These are phyloP conservation scores for Moesziomyces sp. DNA, from an alignment of 1,284 basidiomycete genomes.

Conservation along the genomic window DNA sequence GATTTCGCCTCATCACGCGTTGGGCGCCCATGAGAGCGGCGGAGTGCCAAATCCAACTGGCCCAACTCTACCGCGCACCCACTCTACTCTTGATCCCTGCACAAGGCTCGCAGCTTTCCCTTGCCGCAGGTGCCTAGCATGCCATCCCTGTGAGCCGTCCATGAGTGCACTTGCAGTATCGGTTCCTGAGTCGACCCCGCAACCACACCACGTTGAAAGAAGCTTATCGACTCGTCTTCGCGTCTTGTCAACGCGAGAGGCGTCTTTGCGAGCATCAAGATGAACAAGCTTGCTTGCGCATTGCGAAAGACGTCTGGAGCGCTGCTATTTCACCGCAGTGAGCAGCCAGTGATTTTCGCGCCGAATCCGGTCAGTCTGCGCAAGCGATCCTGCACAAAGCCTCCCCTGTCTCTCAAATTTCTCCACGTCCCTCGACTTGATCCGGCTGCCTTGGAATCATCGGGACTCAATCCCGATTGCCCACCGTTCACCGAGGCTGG, in stretches of 20 bases:
- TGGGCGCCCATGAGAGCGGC: not conserved
- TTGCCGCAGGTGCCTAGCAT: not conserved
- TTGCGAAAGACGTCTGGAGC: too few relatives aligned
- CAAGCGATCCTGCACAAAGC: not conserved
- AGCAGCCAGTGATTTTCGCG: not conserved
- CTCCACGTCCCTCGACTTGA: too few relatives aligned
- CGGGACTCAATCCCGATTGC: too few relatives aligned
- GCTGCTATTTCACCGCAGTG: too few relatives aligned
- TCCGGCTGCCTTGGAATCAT: too few relatives aligned
- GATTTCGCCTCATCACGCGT: conserved; percentile 2
- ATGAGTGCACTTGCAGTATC: too few relatives aligned
- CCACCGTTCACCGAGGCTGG: too few relatives aligned
- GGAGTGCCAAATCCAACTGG: not conserved
- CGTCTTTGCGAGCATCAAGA: too few relatives aligned
- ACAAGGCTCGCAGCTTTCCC: conserved; percentile 6
- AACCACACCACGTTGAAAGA: too few relatives aligned
- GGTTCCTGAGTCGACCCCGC: not conserved
- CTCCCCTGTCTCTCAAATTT: not conserved
- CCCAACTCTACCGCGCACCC: not conserved
- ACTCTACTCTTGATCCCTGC: not conserved
- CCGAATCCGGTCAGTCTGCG: not conserved
- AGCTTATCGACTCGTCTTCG: too few relatives aligned
- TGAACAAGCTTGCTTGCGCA: too few relatives aligned
- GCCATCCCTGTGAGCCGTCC: not conserved
- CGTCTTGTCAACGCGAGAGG: too few relatives aligned